Base-by-base conservation (phyloP, 2,329 filamentous ascomycete species). In the Clonostachys byssicola region DNA sequence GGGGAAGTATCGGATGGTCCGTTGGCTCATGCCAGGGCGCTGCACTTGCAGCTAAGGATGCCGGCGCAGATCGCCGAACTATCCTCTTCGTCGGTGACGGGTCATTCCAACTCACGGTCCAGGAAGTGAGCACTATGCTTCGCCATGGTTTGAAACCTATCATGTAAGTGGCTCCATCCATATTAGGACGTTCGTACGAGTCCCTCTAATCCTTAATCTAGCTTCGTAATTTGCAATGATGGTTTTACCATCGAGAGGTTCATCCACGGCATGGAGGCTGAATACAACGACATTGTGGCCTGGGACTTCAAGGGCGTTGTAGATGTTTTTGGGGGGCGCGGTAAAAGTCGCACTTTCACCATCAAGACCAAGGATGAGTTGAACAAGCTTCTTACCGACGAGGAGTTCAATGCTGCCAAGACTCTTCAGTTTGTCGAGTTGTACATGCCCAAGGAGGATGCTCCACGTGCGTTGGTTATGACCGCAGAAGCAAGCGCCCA, bases 1-100 rank as follows among this genome's bases (percentile, higher is more conserved):
- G 89, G 89, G 62, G 88, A 69, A 80, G 76, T 54, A 82, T 83
- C 49, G 79, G 79, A 18, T 83, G 78, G 77, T 78, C 78, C 5
- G 76, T 81, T 16, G 77, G 77, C 49, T 78, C 79, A 17, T 72
- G 71, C 34, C 78, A 81, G 56, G 78, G 78, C 34, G 90, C 89
- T 16, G 88, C 87, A 1, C 73, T 94, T 12, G 91, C 88, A 1
- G 81, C 83, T 0, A 84, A 83, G 56, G 89, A 94, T 59, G 67
- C 70, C 36, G 73, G 71, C 5, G 64, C 66, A 34, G 73, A 80
- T 44, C 70, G 81, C 23, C 75, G 91, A 50, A 90, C 87, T 0
- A 85, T 96, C 42, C 74, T 95, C 36, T 92, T 95, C 60, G 89
- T 91, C n/a, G 91, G 91, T 20, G 91, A 96, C 58, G 91, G 91